Evolutionary conservation across 495 filamentous ascomycete genomes (phyloP), one percentile per base, ranked within the genome.

Genomic region (Chlorociboria aeruginascens): DNA sequence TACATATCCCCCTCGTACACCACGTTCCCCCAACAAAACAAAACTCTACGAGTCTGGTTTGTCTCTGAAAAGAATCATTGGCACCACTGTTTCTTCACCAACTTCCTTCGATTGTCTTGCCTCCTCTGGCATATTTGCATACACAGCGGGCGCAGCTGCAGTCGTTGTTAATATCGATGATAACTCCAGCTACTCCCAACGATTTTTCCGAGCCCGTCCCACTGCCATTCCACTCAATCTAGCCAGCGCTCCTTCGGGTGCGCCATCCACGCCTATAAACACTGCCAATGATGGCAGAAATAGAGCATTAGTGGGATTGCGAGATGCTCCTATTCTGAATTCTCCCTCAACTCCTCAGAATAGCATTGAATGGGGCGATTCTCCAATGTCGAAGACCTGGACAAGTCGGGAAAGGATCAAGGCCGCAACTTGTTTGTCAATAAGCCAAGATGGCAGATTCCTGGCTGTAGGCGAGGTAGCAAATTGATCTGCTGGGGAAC

Each of bases 101-200:
- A 89, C 85, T 63, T 89, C 82, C 44, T 95, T 98, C 63, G 89
- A 93, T 58, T 76, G 76, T 45, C 77, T 88, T 40, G 71, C 82
- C 12, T 78, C 82, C 31, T 78, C 74, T 42, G 66, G 68, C 50
- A 75, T 74, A 34, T 94, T 98, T 60, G 89, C 86, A 25, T 86
- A 89, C 62, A 89, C 86, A 51, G 92, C 92, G 8, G 93, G 92
- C 35, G 90, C 88, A 11, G 85, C 86, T n/a, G 92, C 85, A 13
- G 86, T 98, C 0, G 74, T 97, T n/a, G 83, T 86, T 8, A 77
- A 83, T 49, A 66, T 95, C 25, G 81, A 88, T 46, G 81, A 83
- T 34, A 71, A 85, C 28, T 66, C 74, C 29, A 75, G 78, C 32
- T 72, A 87, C 50, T 77, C 71, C 38, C 93, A 98, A 61, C 80